Conservation (phyloP, 139 green algal genomes). For the Coelastrella sp. region DNA sequence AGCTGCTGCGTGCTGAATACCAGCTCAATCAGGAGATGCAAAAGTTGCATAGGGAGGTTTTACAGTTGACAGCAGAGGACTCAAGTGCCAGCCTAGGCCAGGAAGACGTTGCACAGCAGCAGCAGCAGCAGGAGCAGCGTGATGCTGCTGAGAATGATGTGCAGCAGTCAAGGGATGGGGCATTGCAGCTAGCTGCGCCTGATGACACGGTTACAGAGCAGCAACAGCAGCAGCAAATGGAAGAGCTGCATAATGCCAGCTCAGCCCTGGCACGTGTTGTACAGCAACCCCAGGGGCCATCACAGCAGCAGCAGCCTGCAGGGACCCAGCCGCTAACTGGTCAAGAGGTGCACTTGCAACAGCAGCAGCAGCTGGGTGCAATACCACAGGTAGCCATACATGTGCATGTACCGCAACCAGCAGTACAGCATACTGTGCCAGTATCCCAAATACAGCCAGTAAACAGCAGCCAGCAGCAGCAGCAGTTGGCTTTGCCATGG, state of each 20-base stretch:
- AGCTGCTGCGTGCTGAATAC: background rate
- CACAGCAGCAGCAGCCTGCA: no score
- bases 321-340: no score
- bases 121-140: background rate
- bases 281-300: no score
- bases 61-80: background rate
- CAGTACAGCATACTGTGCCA: no score
- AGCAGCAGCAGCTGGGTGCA: no score
- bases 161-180: background rate
- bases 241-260: no score
- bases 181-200: background rate
- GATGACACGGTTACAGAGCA: background rate
- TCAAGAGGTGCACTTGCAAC: no score
- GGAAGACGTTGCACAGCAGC: background rate
- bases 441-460: no score
- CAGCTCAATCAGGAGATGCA: background rate
- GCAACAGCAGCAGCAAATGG: background rate
- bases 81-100: background rate
- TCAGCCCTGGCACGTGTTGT: no score
- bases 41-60: background rate
- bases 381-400: no score
- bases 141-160: background rate
- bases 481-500: background rate
- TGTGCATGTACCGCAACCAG: no score
- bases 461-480: background rate